Evolutionary conservation across 345 rosid genomes (phyloP).

Genomic region (Citrus cavaleriei): DNA sequence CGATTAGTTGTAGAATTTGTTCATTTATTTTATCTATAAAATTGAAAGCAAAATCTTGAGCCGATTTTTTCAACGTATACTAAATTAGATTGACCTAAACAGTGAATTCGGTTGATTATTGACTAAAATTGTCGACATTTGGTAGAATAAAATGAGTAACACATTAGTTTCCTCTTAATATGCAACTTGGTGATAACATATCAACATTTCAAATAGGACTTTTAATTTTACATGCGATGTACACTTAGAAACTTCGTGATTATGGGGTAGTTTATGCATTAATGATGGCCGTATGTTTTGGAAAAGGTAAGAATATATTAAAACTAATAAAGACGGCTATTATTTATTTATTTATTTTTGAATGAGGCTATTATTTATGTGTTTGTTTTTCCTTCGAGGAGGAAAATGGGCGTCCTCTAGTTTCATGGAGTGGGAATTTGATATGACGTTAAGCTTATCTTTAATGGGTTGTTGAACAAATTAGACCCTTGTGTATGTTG

Average conservation of each 20-base stretch:
- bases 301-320: no score
- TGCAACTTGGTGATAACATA: background rate
- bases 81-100: background rate
- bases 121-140: background rate
- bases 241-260: no score
- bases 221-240: background rate
- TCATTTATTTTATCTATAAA: no score
- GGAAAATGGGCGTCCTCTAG: background rate
- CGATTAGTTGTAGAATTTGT: background rate
- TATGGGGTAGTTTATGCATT: background rate
- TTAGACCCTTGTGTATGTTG: background rate
- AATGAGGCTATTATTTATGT: background rate
- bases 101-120: no score
- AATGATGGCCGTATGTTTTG: background rate
- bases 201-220: background rate
- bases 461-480: background rate
- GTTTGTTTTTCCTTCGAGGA: background rate
- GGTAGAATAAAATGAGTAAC: no score
- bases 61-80: background rate
- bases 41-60: background rate
- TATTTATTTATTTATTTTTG: no score
- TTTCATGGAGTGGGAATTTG: background rate
- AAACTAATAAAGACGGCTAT: no score
- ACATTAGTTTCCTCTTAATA: no score
- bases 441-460: background rate